Base-by-base conservation (phyloP, 257 asterid genomes). In the Thymus quinquecostatus region DNA sequence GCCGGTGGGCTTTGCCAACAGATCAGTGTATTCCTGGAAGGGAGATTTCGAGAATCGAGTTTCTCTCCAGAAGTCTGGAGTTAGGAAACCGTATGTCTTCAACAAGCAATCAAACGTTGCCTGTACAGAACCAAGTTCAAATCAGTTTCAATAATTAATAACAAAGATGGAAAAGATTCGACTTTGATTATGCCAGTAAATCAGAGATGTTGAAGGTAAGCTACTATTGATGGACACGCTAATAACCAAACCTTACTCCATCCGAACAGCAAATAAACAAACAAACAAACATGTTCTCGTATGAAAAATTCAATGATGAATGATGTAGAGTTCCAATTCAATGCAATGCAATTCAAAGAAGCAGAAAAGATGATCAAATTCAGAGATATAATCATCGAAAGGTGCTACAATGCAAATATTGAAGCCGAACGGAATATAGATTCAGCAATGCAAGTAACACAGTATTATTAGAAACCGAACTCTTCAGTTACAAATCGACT, bases 61-160 rank as follows among this genome's bases (percentile, higher is more conserved):
- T 75, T 87, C 92, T 71, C 41, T 83, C 96, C 96, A 89, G 1
- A 90, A 87, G 68, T 90, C 96, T 0, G 96, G 96, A 5, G 96
- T 90, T 9, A 90, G 78, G 86, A 87, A 90, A 40, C 92, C 96
- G 21, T 90, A 90, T 0, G 96, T 88, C 88, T 88, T 87, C 83
- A 82, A 36, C 59, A 87, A 72, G 79, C 95, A 90, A 0, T 90
- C 95, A 51, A 90, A 87, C 2, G 92, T 87, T 0, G 95, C 92
- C 96, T 90, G 86, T 36, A 54, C 28, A 54, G 10, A 28, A 70
- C 29, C 29, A 41, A 12, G 2, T 5, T 33, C 6, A 7, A 34
- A 69, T 74, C 27, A 38, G 41, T 5, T 38, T 38, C 41, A 38
- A 38, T 38, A 38, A 38, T 38, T 7, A 38, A 5, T 7, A 38